phyloP scores from a whole-genome alignment of 495 filamentous ascomycete genomes.

The Aspergillus kassunensis region DNA sequence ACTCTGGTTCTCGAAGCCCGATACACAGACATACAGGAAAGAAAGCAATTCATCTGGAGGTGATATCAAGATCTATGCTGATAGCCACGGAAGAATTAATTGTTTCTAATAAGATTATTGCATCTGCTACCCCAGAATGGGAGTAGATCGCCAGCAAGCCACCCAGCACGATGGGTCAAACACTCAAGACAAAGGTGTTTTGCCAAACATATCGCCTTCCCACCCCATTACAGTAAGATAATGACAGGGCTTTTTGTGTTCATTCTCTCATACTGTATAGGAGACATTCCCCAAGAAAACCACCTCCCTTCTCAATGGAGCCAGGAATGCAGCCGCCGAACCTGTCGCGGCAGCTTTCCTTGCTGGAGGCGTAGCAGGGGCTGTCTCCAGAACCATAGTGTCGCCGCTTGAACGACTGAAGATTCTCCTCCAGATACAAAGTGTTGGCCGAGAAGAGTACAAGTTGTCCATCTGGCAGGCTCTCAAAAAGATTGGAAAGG shows the following conservation, averaged over 20 bases:
- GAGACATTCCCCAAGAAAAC: constrained; percentile 9
- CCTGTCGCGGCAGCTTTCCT: constrained; percentile 88
- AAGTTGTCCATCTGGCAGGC: constrained; percentile 85
- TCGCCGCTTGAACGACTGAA: constrained; percentile 94
- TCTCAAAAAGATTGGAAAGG: constrained; percentile 87
- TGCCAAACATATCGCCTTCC: constrained; percentile 20
- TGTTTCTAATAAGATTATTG: background rate
- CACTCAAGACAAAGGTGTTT: constrained; percentile 11
- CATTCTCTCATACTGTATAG: constrained; percentile 10
- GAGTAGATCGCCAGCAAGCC: constrained; percentile 34
- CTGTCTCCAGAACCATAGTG: constrained; percentile 95
- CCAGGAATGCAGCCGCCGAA: constrained; percentile 41
- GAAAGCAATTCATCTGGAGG: background rate
- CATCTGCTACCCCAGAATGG: constrained; percentile 27
- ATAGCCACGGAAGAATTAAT: background rate
- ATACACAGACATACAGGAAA: background rate
- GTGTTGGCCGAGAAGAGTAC: constrained; percentile 84
- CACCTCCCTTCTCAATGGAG: constrained; percentile 15
- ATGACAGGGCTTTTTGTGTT: background rate
- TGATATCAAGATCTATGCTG: background rate
- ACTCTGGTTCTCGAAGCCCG: background rate
- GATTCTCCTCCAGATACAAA: constrained; percentile 96
- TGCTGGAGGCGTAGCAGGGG: constrained; percentile 92
- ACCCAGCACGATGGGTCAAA: constrained; percentile 21
- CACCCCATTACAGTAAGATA: constrained; percentile 25